Conservation (phyloP, 108 stramenopile species). For the Aurantiochytrium sp. region DNA sequence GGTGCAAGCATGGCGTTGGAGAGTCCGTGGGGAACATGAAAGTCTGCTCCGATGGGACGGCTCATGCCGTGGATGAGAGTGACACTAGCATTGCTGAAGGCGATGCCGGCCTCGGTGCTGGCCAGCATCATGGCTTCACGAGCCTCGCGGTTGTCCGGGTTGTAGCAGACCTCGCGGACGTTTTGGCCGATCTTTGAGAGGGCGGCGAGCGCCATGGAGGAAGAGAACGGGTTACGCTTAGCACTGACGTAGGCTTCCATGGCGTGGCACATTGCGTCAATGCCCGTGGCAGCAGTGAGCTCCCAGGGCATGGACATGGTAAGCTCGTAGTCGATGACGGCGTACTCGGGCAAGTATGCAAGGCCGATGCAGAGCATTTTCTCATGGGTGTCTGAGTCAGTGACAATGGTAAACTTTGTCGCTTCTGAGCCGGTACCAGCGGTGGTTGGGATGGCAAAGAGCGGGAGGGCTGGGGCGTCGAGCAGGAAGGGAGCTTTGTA, state of each 20-base stretch:
- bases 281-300: conserved; percentile 47
- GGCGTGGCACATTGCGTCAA: conserved; percentile 58
- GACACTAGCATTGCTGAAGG: conserved; percentile 57
- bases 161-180: conserved; percentile 34
- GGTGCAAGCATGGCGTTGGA: conserved; percentile 14
- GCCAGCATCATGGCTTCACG: conserved; percentile 52
- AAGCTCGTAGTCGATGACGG: conserved; percentile 53
- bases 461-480: conserved; percentile 35
- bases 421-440: conserved; percentile 59
- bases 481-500: neutral
- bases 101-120: conserved; percentile 51
- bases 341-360: conserved; percentile 44
- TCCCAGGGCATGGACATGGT: conserved; percentile 33
- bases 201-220: conserved; percentile 45
- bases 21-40: conserved; percentile 8
- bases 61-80: conserved; percentile 56
- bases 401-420: conserved; percentile 55
- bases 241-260: conserved; percentile 48
- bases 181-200: conserved; percentile 38
- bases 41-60: conserved; percentile 35
- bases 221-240: conserved; percentile 51
- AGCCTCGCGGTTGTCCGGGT: conserved; percentile 45
- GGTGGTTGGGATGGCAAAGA: conserved; percentile 58
- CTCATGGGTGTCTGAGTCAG: conserved; percentile 44
- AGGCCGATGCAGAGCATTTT: conserved; percentile 55